Base-by-base conservation (phyloP, 1,284 basidiomycete genomes). In the Prillingera fragicola region DNA sequence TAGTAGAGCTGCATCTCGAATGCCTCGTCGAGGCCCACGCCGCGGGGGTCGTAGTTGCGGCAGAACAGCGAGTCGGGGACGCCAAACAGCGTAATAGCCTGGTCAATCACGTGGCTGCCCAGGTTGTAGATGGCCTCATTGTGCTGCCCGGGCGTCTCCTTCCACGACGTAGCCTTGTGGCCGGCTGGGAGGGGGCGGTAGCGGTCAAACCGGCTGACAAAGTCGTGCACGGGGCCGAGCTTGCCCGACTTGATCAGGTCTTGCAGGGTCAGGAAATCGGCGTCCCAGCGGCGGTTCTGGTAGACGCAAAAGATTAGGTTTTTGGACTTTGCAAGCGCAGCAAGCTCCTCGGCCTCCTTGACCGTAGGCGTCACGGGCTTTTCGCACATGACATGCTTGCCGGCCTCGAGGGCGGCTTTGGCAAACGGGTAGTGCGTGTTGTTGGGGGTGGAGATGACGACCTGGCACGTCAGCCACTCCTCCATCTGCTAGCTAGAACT, bases 341-440 rank as follows among this genome's bases (percentile, higher is more conserved):
- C 78, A 24, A 91, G 78, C 52, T 85, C 81, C 50, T 72, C 72
- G 1, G 85, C 85, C 65, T 90, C 77, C 15, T 70, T 69, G 5
- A 74, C 73, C 0, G 81, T 83, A 1, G 84, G 76, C 2, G 83
- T 82, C 17, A 89, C 76, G 2, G 88, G 88, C 66, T 91, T 91
- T 67, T 91, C 88, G 33, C 88, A 80, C 36, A 91, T 80, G 42
- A 74, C 73, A 62, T 89, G 84, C 66, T 89, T 89, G 23, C 84
- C 85, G 0, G 83, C 81, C 52, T 81, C 72, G 27, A 87, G 69
- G 6, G 77, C 77, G 5, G 57, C 57, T 57, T 74, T 74, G 12
- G 71, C 61, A 41, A 65, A 81, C 6, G 74, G 67, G 63, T 81
- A 87, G 67, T 91, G 88, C 0, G 87, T 88, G 36, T 82, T 75